Conservation (phyloP, 2,329 filamentous ascomycete species). For the Cladosporium halotolerans region DNA sequence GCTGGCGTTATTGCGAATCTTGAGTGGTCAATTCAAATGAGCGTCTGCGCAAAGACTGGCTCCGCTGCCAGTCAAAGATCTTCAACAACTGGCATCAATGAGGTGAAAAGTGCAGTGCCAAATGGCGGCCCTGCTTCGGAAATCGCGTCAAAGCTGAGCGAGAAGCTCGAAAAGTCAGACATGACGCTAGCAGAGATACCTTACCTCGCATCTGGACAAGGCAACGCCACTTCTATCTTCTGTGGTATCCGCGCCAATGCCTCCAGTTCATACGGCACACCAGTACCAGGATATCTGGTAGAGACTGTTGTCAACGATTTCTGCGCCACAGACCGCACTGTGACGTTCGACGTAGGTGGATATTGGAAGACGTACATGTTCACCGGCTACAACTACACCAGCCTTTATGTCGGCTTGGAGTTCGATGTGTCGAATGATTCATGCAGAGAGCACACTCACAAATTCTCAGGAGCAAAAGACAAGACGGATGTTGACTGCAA, state of each 20-base stretch:
- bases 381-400: background rate
- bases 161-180: background rate
- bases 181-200: background rate
- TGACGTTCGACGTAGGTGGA: background rate
- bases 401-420: background rate
- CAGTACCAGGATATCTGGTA: background rate
- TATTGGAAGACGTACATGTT: background rate
- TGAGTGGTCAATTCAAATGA: too few relatives aligned
- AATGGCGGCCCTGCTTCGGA: too few relatives aligned
- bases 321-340: background rate
- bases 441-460: background rate
- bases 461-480: background rate
- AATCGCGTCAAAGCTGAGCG: too few relatives aligned
- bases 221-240: background rate
- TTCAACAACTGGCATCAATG: too few relatives aligned
- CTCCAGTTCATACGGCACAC: background rate
- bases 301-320: background rate
- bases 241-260: background rate
- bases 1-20: too few relatives aligned
- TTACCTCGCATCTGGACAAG: background rate
- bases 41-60: too few relatives aligned
- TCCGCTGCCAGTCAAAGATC: too few relatives aligned
- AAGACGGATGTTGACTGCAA: background rate
- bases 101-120: too few relatives aligned
- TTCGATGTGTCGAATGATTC: background rate